Evolutionary conservation across 495 filamentous ascomycete species (phyloP).

Genomic region (Xylaria flabelliformis): DNA sequence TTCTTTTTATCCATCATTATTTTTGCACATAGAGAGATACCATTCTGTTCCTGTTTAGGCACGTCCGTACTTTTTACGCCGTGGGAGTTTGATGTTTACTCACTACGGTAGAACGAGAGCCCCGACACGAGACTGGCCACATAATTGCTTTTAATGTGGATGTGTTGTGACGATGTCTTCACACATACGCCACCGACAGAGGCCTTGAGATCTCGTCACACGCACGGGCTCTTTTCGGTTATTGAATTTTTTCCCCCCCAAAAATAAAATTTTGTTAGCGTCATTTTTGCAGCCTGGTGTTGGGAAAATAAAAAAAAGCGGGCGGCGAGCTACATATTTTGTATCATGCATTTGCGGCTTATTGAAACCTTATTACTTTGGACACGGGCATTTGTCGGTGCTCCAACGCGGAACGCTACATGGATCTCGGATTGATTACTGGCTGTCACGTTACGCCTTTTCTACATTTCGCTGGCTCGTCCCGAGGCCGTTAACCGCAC

Average conservation of each 20-base stretch:
- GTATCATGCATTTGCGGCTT: slow-evolving; percentile 26
- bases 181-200: neutral
- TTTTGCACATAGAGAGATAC: slow-evolving; percentile 28
- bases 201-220: slow-evolving; percentile 3
- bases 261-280: neutral
- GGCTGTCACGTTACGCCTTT: neutral
- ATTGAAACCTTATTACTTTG: slow-evolving; percentile 18
- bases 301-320: slow-evolving; percentile 2
- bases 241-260: neutral
- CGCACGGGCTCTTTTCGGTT: slow-evolving; percentile 6
- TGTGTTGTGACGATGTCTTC: neutral
- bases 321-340: slow-evolving; percentile 24
- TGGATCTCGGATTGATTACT: slow-evolving; percentile 29
- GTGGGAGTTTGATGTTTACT: neutral
- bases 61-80: slow-evolving; percentile 1
- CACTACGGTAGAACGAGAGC: neutral
- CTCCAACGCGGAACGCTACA: slow-evolving; percentile 22
- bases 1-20: neutral
- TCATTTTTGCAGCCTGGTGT: slow-evolving; percentile 16
- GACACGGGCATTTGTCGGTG: neutral
- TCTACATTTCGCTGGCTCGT: neutral
- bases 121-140: neutral
- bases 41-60: slow-evolving; percentile 25
- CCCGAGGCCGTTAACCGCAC: slow-evolving; percentile 4
- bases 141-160: slow-evolving; percentile 9